Base-by-base conservation (phyloP, 2,329 filamentous ascomycete species). In the Colletotrichum agaves region DNA sequence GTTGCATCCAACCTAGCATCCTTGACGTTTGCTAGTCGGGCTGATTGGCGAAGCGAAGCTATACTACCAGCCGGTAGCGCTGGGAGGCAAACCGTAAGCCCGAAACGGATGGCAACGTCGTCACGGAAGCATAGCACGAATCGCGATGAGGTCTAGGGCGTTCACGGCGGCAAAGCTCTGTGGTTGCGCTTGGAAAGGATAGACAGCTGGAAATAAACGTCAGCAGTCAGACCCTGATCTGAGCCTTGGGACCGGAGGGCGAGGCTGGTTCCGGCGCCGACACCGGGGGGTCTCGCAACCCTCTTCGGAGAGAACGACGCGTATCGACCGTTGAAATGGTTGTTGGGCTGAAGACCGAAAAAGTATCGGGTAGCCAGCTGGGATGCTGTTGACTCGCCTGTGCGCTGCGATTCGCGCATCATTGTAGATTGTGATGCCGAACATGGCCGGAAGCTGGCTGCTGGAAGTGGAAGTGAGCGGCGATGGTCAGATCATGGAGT, bases 231-330 rank as follows among this genome's bases (percentile, higher is more conserved):
- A 7, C 27, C 6, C 6, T 27, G 8, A 27, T 27, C 47, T 52
- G 23, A 52, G 15, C 8, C 23, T 52, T 17, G 47, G 47, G n/a
- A 52, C 47, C 27, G 27, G 23, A 4, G 13, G 35, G 17, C n/a
- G 37, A 27, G 27, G 52, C 37, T 35, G 31, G 27, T 21, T 21
- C 56, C 43, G 46, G 44, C 13, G 39, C 35, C 39, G 31, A 39
- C 33, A n/a, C 0, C 2, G 50, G 19, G 11, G 12, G 11, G 19
- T 33, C 6, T 19, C 17, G 15, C 8, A 64, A 67, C 64, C 61
- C 46, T 64, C 64, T 64, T 35, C 52, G 52, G 60, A 50, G 46
- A 63, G 37, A 17, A 67, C 63, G 59, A 63, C 17, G 37, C 31
- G 59, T 23, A 47, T 27, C 44, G 60, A 49, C 21, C n/a, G 19